Evolutionary conservation across 805 yeast species (phyloP).

Genomic region (Pichia occidentalis): DNA sequence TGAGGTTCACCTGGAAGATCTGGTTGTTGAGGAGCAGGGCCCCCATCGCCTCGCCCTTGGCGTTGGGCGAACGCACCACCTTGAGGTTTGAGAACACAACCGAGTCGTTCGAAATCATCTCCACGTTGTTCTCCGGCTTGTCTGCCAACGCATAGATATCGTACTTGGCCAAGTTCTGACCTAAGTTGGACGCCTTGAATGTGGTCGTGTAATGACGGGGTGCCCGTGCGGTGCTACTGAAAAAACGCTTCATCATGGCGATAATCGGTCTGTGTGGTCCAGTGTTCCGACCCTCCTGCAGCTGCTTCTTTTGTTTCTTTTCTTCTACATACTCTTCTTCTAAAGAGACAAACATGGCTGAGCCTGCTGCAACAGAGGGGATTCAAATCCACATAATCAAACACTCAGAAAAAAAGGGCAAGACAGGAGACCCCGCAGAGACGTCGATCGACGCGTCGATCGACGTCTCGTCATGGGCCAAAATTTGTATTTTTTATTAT

Average conservation of each 20-base stretch:
- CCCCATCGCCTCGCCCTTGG: slow-evolving; percentile 36
- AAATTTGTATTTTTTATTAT: not conserved
- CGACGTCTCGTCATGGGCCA: no score
- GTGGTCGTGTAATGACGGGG: slow-evolving; percentile 21
- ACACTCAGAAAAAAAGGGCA: no score
- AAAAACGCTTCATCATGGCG: slow-evolving; percentile 6
- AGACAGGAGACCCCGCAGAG: no score
- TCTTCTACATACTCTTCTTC: no score
- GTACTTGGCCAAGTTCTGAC: slow-evolving; percentile 34
- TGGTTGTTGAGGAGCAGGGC: slow-evolving; percentile 50
- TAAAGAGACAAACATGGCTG: no score
- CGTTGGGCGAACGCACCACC: slow-evolving; percentile 38
- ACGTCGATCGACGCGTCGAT: no score
- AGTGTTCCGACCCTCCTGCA: no score
- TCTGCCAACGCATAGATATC: slow-evolving; percentile 39
- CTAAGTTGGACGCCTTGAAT: slow-evolving; percentile 31
- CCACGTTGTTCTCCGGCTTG: slow-evolving; percentile 45
- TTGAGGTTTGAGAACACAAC: slow-evolving; percentile 51
- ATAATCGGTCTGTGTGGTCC: no score
- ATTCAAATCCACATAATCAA: no score
- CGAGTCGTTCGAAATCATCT: slow-evolving; percentile 47
- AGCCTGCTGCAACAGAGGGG: no score
- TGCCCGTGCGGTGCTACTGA: slow-evolving; percentile 5
- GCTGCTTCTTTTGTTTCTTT: no score
- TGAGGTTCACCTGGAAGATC: slow-evolving; percentile 52